phyloP scores from a whole-genome alignment of 2,329 filamentous ascomycete genomes.

The Alternaria postmessia region DNA sequence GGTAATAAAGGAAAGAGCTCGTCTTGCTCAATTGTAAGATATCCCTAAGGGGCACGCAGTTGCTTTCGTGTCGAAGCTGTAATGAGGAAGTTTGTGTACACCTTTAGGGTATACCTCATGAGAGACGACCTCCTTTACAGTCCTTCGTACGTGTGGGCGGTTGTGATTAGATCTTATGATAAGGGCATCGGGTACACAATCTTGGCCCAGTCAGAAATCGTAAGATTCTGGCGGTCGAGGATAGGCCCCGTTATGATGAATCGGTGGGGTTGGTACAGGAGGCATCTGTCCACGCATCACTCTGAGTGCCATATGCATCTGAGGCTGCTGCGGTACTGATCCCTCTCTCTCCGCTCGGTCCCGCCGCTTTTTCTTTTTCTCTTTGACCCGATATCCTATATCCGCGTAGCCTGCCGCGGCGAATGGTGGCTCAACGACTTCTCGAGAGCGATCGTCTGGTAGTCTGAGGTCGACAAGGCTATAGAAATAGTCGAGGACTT shows the following conservation, averaged over 20 bases:
- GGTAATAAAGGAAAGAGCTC: neutral
- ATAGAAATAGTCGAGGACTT: conserved; percentile 83
- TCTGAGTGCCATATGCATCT: conserved; percentile 30
- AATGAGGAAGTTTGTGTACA: too few species aligned
- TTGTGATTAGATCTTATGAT: neutral
- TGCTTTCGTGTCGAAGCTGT: too few species aligned
- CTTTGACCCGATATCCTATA: conserved; percentile 43
- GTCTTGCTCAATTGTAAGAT: too few species aligned
- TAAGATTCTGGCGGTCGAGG: conserved; percentile 36
- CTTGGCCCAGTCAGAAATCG: conserved; percentile 16
- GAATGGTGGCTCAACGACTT: conserved; percentile 51
- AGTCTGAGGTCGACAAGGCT: conserved; percentile 71
- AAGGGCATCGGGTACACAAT: neutral
- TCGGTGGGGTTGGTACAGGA: conserved; percentile 47
- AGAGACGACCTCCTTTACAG: too few species aligned
- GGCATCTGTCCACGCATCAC: conserved; percentile 39
- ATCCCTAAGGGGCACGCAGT: too few species aligned
- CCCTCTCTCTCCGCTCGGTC: conserved; percentile 34
- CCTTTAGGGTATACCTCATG: too few species aligned
- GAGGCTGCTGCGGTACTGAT: conserved; percentile 22
- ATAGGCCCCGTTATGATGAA: conserved; percentile 38
- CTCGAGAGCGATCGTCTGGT: conserved; percentile 62
- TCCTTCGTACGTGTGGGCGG: neutral
- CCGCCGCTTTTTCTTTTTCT: conserved; percentile 46
- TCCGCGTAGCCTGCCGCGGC: conserved; percentile 50